Base-by-base conservation (phyloP, 257 asterid species). In the Cordia subcordata region DNA sequence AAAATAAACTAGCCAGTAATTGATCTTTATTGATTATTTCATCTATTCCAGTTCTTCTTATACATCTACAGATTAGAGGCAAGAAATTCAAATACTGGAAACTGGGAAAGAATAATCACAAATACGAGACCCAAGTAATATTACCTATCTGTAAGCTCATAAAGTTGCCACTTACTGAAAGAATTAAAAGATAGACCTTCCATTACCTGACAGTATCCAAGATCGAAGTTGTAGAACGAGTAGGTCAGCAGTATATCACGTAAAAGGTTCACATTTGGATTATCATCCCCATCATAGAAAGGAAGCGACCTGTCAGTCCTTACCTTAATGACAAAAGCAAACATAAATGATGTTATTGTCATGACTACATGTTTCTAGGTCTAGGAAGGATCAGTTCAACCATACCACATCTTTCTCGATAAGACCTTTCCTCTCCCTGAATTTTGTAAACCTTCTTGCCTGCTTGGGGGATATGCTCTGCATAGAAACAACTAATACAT, bases 171-270 rank as follows among this genome's bases (percentile, higher is more conserved):
- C 17, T 49, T 49, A 13, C 13, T 49, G 23, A 6, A 49, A 17
- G 54, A 16, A 49, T 49, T 4, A 49, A 49, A 49, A 49, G 27
- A 49, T 17, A 49, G 12, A 18, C 3, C 11, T 47, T 49, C 27
- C 9, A 22, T 11, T 49, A 53, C 99, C 99, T 93, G 99, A 73
- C 97, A 93, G 77, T 93, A 93, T 39, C 99, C 99, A 62, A 93
- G 95, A 78, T 93, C 99, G 61, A 93, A 93, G 88, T 93, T 93
- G 92, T 83, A 89, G 79, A 93, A 93, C 1, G 97, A 93, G 92
- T 93, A 93, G 5, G 99, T 86, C 75, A 93, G 74, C 67, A 93
- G 83, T 69, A 93, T 89, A 72, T 93, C 97, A 61, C 77, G 96
- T 72, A 93, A 78, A 69, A 84, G 78, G 73, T 73, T 57, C 72